Evolutionary conservation across 2,329 filamentous ascomycete species (phyloP), one percentile per base, ranked within the genome.

Genomic region (Botrytis sinoallii): DNA sequence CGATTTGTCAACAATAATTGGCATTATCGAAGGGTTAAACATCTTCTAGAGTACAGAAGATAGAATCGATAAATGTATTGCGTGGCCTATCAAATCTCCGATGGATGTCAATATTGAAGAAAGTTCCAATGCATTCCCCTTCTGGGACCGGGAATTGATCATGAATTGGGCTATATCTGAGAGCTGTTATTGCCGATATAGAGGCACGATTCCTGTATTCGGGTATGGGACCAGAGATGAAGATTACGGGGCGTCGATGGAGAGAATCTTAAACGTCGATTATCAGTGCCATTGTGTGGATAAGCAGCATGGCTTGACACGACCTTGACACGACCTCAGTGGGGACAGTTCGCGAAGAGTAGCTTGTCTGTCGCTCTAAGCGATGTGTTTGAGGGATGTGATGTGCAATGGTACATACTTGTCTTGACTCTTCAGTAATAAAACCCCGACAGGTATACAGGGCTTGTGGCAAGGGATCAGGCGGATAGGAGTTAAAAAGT

Each of bases 221-320:
- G 38, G 48, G 18, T 32, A 32, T 42, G 38, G 20, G 35, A 42
- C 35, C 40, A 42, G 66, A 52, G 48, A 57, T 42, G 48, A 57
- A 32, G 35, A 68, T 67, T 57, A 69, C 48, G n/a, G 48, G 48
- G 66, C n/a, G 66, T 42, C 66, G 48, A 42, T 68, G 66, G 65
- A 55, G 64, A 68, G 66, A 32, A 57, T 57, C 35, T 40, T 42
- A 42, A 68, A 25, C 35, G 22, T 69, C 48, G 38, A 57, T 25
- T 42, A 42, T 57, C 66, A 57, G 66, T 69, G 66, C 18, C 48
- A 29, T 25, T 20, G 18, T 57, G 48, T 42, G 66, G 48, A 57
- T n/a, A 59, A 32, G 25, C n/a, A 57, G 18, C 48, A 68, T 55
- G 12, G n/a, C 35, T 69, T 69, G 35, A 57, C 61, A 64, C 25